Percentiles rank a stretch among this genome's conserved stretches.
Evolutionary conservation across 495 filamentous ascomycete species (phyloP).

Genomic region (Hypoxylon lienhwacheense): DNA sequence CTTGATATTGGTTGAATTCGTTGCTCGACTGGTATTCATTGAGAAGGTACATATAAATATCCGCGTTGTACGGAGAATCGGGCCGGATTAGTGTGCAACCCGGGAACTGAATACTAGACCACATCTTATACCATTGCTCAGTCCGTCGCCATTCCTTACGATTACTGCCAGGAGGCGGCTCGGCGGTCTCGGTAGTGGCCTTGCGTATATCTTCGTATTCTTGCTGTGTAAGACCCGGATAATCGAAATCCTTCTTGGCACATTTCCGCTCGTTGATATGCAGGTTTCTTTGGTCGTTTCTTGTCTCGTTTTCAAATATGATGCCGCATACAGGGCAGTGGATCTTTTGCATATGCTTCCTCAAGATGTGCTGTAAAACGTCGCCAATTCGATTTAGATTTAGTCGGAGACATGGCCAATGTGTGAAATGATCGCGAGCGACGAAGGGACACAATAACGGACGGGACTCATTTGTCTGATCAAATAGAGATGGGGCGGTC

Average conservation of each 20-base stretch:
- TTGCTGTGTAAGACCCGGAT: slow-evolving; percentile 3
- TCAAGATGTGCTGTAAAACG: slow-evolving; percentile 22
- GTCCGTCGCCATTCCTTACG: background rate
- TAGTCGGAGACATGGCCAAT: slow-evolving; percentile 1
- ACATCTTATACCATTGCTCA: slow-evolving; percentile 24
- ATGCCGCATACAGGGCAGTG: slow-evolving; percentile 14
- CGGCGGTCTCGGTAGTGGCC: background rate
- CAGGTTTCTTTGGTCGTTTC: background rate
- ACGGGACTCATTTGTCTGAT: too few species aligned
- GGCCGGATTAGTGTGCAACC: background rate
- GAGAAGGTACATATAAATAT: background rate
- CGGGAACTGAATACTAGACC: slow-evolving; percentile 22
- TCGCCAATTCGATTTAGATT: slow-evolving; percentile 11
- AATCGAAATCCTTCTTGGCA: background rate
- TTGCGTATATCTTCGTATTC: background rate
- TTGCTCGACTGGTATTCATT: background rate
- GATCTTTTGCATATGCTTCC: slow-evolving; percentile 3
- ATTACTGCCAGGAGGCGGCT: too few species aligned
- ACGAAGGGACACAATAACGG: slow-evolving; percentile 18
- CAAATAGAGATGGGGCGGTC: background rate
- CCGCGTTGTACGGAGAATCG: background rate
- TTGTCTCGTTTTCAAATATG: slow-evolving; percentile 1
- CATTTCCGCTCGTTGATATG: slow-evolving; percentile 3
- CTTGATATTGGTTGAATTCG: background rate
- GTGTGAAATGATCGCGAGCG: background rate